Evolutionary conservation across 371 early-diverging fungal genomes (phyloP), one percentile per base, ranked within the genome.

Genomic region (Chytridiales sp.): DNA sequence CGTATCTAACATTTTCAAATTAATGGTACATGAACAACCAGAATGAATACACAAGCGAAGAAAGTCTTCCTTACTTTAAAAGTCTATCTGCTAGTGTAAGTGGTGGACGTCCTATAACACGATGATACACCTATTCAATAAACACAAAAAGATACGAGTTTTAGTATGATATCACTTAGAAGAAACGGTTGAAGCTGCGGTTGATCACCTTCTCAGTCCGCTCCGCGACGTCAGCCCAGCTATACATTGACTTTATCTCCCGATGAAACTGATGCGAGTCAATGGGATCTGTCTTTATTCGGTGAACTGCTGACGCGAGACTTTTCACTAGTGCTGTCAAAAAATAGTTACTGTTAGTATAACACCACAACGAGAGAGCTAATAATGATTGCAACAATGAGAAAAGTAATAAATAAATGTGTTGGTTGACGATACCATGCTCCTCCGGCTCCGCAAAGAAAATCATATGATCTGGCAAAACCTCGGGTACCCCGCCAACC

Each of bases 401-500:
- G 30, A 21, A 41, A 9, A 24, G 26, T 6, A 35, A 15, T n/a
- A 17, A 50, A 34, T 8, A 27, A n/a, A 17, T 5, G 19, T 6
- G 13, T 13, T 34, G 36, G n/a, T 24, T 41, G 5, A 47, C 26
- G 1, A 50, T 79, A 87, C 90, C 92, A 67, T 95, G 87, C 63
- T 90, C 90, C 48, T 93, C 92, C 4, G 99, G 94, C 40, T 85
- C 81, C 0, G 93, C 88, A 80, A 98, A 94, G 29, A 87, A 79
- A n/a, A 99, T 87, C 93, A 98, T 94, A 62, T 95, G 85, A 35
- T 85, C 77, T 0, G 99, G 98, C 36, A 99, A 76, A 0, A 99
- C 97, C 75, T 99, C 99, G 22, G 95, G 94, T 1, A 99, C 90
- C 2, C 99, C 99, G 42, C 99, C 99, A 3, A 99, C 99, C 70